A percentile compares a stretch with the other conserved stretches of the same genome.
phyloP scores from a whole-genome alignment of 805 yeast species.

The Metschnikowia cubensis region DNA sequence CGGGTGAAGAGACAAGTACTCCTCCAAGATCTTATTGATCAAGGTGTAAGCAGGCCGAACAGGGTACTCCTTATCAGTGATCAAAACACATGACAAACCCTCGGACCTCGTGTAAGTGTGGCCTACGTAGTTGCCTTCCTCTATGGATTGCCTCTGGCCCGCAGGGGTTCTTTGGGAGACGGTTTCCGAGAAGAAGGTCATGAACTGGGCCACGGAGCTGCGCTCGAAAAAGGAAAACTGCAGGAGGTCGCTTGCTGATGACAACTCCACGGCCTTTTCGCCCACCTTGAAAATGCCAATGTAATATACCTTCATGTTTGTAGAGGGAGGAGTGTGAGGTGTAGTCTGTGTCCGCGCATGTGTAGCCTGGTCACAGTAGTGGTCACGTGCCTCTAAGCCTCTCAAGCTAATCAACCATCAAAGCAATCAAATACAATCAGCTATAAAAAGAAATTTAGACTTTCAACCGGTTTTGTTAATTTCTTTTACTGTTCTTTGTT shows the following conservation, averaged over 20 bases:
- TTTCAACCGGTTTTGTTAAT: too few relatives aligned
- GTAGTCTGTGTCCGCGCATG: neutral
- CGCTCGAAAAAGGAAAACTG: constrained; percentile 89
- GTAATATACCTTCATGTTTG: constrained; percentile 80
- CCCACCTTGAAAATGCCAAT: constrained; percentile 78
- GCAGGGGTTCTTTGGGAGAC: constrained; percentile 82
- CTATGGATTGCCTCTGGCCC: constrained; percentile 92
- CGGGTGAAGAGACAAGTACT: constrained; percentile 81
- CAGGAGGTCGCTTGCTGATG: constrained; percentile 76
- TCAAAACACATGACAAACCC: constrained; percentile 86
- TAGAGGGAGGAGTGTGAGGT: neutral
- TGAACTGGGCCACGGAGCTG: constrained; percentile 77
- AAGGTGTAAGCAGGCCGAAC: constrained; percentile 94
- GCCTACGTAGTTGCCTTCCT: constrained; percentile 86
- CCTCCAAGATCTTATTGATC: constrained; percentile 86
- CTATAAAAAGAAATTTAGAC: too few relatives aligned
- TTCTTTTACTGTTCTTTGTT: too few relatives aligned
- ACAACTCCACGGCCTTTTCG: constrained; percentile 67
- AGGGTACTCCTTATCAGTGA: constrained; percentile 94
- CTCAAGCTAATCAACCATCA: too few relatives aligned
- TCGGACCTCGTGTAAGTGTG: constrained; percentile 89
- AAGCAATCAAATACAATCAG: too few relatives aligned
- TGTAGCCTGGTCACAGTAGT: neutral
- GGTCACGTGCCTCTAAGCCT: neutral
- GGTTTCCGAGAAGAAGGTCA: constrained; percentile 91